Conservation (phyloP, 2,329 filamentous ascomycete species). For the Colletotrichum orchidophilum region DNA sequence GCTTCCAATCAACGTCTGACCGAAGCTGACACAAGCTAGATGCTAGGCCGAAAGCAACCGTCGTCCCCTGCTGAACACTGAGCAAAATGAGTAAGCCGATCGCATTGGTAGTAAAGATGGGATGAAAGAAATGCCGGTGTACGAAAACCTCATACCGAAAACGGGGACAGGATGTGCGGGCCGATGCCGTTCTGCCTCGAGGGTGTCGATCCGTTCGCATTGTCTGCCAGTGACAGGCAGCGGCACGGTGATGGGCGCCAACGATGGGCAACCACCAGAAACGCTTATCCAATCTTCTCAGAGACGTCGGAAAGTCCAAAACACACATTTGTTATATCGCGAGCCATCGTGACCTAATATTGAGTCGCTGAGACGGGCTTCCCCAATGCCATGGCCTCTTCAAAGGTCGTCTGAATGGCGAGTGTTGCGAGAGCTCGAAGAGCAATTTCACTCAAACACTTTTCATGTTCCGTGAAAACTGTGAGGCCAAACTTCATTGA, state of each 20-base stretch:
- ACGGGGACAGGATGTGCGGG: not conserved
- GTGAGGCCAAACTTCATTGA: not conserved
- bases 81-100: not conserved
- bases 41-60: not conserved
- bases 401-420: not conserved
- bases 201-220: not conserved
- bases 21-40: conserved; percentile 7
- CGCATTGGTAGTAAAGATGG: not conserved
- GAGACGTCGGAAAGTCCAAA: not conserved
- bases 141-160: not conserved
- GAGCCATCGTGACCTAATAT: not conserved
- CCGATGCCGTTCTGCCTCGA: not conserved
- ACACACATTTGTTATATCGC: not conserved
- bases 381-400: not conserved
- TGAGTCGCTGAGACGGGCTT: not conserved
- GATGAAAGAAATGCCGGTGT: not conserved
- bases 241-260: not conserved
- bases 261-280: not conserved
- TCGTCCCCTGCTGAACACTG: not conserved
- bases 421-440: not conserved
- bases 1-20: not conserved
- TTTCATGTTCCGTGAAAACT: not conserved
- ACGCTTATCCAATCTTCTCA: not conserved
- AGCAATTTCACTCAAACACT: not conserved
- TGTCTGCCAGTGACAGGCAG: not conserved